These are phyloP conservation scores for Rhodosporidiobolus odoratus DNA, from an alignment of 768 basidiomycete genomes.

Conservation along the genomic window DNA sequence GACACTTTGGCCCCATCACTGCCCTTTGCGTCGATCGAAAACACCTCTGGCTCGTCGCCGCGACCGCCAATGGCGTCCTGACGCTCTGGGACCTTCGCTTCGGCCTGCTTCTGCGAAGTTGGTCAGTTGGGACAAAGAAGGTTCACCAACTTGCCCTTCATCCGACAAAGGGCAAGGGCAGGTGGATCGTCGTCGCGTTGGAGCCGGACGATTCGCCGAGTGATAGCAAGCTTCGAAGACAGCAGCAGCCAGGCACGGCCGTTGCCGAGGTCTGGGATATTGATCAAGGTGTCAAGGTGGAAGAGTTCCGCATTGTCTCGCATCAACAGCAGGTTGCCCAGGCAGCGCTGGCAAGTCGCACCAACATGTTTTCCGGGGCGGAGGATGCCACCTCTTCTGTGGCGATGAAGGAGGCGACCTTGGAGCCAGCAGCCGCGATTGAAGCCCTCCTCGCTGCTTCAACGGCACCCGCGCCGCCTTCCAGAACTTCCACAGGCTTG, in stretches of 20 bases:
- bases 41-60: constrained; percentile 80
- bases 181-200: constrained; percentile 81
- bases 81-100: constrained; percentile 95
- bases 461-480: not conserved
- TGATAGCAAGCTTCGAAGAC: constrained; percentile 1
- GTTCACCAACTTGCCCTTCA: constrained; percentile 73
- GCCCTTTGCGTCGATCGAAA: constrained; percentile 76
- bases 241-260: constrained; percentile 40
- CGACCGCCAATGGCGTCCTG: constrained; percentile 75
- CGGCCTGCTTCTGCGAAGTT: constrained; percentile 77
- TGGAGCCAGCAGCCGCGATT: constrained; percentile 38
- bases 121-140: constrained; percentile 60
- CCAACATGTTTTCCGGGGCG: constrained; percentile 15
- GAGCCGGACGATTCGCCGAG: constrained; percentile 46
- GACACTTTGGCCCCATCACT: constrained; percentile 79
- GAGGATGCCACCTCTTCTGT: constrained; percentile 4
- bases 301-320: constrained; percentile 60
- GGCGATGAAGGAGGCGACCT: constrained; percentile 19
- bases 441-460: constrained; percentile 36
- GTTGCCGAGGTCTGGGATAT: constrained; percentile 90
- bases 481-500: not conserved
- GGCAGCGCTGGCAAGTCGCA: constrained; percentile 5
- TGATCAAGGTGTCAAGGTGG: constrained; percentile 70
- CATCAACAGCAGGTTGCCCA: constrained; percentile 13
- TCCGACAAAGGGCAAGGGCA: constrained; percentile 77